Percentiles rank a stretch among this genome's conserved stretches.
Evolutionary conservation across 345 rosid genomes (phyloP).

Genomic region (Adansonia digitata): DNA sequence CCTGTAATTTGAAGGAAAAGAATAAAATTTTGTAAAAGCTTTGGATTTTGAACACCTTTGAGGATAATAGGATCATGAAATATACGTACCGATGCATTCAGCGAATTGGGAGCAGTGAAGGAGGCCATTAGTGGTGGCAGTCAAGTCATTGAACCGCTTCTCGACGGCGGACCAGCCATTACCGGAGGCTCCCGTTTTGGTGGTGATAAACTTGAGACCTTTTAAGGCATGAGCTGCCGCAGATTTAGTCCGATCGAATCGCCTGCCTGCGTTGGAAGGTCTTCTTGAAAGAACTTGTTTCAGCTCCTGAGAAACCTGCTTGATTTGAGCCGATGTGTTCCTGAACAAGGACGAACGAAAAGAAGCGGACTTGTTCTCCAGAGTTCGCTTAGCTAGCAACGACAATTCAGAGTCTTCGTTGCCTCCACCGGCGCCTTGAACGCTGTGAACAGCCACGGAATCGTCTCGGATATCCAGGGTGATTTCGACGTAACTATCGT

Average conservation of each 20-base stretch:
- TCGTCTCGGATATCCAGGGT: constrained; percentile 78
- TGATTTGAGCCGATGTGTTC: constrained; percentile 57
- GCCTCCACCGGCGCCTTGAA: constrained; percentile 47
- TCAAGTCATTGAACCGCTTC: constrained; percentile 51
- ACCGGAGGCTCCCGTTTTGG: constrained; percentile 41
- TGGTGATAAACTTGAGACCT: constrained; percentile 74
- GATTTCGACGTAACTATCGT: constrained; percentile 60
- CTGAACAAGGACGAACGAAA: constrained; percentile 46
- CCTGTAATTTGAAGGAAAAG: constrained; percentile 27
- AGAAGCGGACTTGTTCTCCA: constrained; percentile 49
- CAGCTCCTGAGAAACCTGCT: constrained; percentile 78
- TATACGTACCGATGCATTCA: constrained; percentile 66
- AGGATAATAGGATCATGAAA: no score
- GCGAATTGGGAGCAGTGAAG: constrained; percentile 61
- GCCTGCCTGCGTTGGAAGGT: constrained; percentile 23
- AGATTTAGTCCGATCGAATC: constrained; percentile 63
- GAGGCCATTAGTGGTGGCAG: constrained; percentile 46
- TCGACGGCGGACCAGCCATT: constrained; percentile 70
- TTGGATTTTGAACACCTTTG: no score
- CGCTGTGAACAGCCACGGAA: constrained; percentile 85
- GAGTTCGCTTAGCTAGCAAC: constrained; percentile 55
- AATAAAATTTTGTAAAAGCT: neutral
- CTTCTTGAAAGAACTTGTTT: constrained; percentile 55
- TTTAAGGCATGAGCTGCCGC: constrained; percentile 70
- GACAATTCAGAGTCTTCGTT: constrained; percentile 69